These are phyloP conservation scores for Hura crepitans DNA, from an alignment of 441 rosid genomes.

Conservation along the genomic window DNA sequence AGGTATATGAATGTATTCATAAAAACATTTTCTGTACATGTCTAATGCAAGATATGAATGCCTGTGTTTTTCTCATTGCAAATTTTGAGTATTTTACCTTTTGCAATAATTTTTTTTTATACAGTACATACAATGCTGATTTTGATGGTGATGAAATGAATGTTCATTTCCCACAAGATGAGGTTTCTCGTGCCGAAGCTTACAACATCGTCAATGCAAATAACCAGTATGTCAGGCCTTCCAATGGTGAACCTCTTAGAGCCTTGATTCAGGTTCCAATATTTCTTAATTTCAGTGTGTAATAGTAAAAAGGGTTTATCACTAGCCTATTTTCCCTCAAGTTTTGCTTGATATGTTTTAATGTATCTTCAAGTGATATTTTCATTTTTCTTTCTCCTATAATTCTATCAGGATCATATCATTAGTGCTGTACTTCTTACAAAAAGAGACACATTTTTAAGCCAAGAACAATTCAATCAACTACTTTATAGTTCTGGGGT, in stretches of 20 bases:
- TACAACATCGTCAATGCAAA: conserved; percentile 98
- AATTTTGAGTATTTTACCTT: neutral
- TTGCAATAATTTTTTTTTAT: conserved; percentile 22
- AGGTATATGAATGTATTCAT: conserved; percentile 45
- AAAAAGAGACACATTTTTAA: conserved; percentile 86
- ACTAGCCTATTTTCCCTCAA: neutral
- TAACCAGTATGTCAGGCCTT: conserved; percentile 92
- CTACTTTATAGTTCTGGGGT: conserved; percentile 85
- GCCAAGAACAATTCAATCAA: conserved; percentile 64
- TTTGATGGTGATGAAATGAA: conserved; percentile 99
- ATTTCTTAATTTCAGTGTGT: conserved; percentile 24
- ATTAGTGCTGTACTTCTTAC: conserved; percentile 88
- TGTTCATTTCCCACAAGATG: conserved; percentile 99
- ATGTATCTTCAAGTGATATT: conserved; percentile 13
- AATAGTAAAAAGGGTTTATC: neutral
- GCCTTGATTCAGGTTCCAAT: conserved; percentile 82
- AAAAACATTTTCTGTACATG: neutral
- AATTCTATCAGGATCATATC: conserved; percentile 75
- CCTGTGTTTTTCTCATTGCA: neutral
- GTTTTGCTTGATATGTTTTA: conserved; percentile 19
- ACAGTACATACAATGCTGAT: conserved; percentile 99
- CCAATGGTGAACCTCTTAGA: conserved; percentile 91
- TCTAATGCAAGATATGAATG: neutral
- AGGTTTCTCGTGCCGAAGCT: conserved; percentile 98
- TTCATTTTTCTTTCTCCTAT: conserved; percentile 14